These are phyloP conservation scores for Athelia psychrophila DNA, from an alignment of 1,284 basidiomycete species.

Conservation along the genomic window DNA sequence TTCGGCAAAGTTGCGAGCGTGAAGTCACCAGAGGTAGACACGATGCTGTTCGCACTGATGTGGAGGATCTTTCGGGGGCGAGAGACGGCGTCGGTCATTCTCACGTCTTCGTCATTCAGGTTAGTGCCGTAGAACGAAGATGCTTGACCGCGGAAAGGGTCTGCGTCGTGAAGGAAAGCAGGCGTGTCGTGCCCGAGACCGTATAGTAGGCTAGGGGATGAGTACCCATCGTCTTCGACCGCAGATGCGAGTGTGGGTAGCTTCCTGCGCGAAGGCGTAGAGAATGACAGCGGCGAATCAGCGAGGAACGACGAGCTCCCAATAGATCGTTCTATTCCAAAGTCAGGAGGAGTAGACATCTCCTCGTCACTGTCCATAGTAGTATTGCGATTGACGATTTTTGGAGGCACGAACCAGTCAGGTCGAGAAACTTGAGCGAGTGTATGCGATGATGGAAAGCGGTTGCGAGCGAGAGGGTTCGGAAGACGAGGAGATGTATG, in stretches of 20 bases:
- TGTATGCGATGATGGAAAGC: neutral
- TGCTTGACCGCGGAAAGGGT: too few relatives aligned
- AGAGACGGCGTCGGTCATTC: neutral
- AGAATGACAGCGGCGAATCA: neutral
- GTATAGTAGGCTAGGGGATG: neutral
- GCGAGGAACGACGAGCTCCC: neutral
- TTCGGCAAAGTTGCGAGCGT: slow-evolving; percentile 10
- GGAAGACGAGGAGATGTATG: neutral
- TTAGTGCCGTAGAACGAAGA: neutral
- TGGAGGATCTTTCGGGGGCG: slow-evolving; percentile 13
- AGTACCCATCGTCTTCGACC: neutral
- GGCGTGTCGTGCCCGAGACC: neutral
- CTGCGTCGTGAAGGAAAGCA: too few relatives aligned
- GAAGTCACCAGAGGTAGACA: slow-evolving; percentile 25
- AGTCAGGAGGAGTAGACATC: neutral
- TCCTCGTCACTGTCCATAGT: neutral
- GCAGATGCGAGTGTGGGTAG: neutral
- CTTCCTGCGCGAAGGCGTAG: neutral
- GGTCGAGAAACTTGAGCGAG: neutral
- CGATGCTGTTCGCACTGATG: slow-evolving; percentile 24
- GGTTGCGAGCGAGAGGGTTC: neutral
- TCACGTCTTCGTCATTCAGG: neutral
- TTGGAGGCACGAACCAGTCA: neutral
- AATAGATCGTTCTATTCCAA: neutral
- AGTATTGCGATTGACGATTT: neutral